phyloP scores from a whole-genome alignment of 2,329 filamentous ascomycete species.

The Calonectria hongkongensis region DNA sequence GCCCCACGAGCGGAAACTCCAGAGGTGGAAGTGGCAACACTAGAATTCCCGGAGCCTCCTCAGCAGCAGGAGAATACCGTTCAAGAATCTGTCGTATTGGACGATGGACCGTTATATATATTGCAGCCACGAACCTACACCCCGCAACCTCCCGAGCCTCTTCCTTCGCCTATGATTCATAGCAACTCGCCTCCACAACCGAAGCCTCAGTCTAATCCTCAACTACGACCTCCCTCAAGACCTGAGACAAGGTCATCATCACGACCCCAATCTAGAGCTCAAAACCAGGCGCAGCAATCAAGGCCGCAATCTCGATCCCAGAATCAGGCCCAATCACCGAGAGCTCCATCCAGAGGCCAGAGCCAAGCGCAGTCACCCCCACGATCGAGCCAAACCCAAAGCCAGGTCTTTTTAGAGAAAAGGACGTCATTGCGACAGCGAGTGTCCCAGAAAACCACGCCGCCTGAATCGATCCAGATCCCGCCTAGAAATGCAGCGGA shows the following conservation, averaged over 20 bases:
- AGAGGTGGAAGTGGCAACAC: neutral
- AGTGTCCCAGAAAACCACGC: conserved; percentile 71
- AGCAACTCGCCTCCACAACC: conserved; percentile 46
- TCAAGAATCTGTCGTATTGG: conserved; percentile 22
- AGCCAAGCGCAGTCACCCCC: conserved; percentile 43
- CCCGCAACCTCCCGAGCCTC: conserved; percentile 68
- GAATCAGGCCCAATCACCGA: neutral
- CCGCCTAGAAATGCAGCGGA: conserved; percentile 61
- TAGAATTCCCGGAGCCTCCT: conserved; percentile 15
- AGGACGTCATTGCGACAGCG: conserved; percentile 72
- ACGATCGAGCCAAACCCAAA: conserved; percentile 41
- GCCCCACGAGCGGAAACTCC: conserved; percentile 10
- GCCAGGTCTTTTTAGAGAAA: conserved; percentile 55
- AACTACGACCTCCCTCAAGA: conserved; percentile 40
- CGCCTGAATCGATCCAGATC: conserved; percentile 73
- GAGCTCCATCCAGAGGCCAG: conserved; percentile 43
- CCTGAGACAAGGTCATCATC: conserved; percentile 42
- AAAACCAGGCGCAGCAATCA: conserved; percentile 34
- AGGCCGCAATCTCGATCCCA: conserved; percentile 44
- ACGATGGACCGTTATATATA: conserved; percentile 68
- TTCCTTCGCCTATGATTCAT: conserved; percentile 67
- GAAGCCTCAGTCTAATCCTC: conserved; percentile 23
- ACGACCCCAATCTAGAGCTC: conserved; percentile 43
- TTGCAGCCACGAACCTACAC: conserved; percentile 76
- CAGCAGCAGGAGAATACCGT: neutral